phyloP scores from a whole-genome alignment of 176 grass and related monocot genomes.

The Oryza rufipogon region DNA sequence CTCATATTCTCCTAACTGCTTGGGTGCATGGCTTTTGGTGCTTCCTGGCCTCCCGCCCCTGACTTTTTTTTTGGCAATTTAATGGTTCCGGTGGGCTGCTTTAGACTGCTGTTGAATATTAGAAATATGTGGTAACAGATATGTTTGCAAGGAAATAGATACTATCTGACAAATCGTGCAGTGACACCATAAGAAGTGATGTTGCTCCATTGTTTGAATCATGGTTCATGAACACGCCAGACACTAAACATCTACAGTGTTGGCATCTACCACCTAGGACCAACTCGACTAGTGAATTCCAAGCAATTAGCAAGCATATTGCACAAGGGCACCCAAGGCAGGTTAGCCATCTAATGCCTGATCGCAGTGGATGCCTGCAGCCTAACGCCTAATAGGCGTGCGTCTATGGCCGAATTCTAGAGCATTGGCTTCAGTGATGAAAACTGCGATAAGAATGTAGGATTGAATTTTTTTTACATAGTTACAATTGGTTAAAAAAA shows the following conservation, averaged over 20 bases:
- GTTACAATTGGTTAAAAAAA: not conserved
- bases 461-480: not conserved
- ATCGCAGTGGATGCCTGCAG: not conserved
- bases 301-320: too few relatives aligned
- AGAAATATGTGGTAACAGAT: not conserved
- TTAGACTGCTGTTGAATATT: not conserved
- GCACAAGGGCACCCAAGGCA: not conserved
- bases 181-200: too few relatives aligned
- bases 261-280: too few relatives aligned
- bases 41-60: too few relatives aligned
- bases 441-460: not conserved
- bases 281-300: not conserved
- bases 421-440: not conserved
- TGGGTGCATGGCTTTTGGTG: not conserved
- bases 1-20: not conserved
- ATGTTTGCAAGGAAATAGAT: not conserved
- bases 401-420: not conserved
- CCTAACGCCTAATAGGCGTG: not conserved
- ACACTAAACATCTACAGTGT: too few relatives aligned
- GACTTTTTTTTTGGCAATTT: not conserved
- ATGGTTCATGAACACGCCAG: not conserved
- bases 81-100: not conserved
- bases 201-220: not conserved
- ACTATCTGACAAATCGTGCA: not conserved
- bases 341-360: not conserved